Percentiles rank a stretch among this genome's conserved stretches.
Evolutionary conservation across 2,329 filamentous ascomycete genomes (phyloP).

Genomic region (Alternaria burnsii): DNA sequence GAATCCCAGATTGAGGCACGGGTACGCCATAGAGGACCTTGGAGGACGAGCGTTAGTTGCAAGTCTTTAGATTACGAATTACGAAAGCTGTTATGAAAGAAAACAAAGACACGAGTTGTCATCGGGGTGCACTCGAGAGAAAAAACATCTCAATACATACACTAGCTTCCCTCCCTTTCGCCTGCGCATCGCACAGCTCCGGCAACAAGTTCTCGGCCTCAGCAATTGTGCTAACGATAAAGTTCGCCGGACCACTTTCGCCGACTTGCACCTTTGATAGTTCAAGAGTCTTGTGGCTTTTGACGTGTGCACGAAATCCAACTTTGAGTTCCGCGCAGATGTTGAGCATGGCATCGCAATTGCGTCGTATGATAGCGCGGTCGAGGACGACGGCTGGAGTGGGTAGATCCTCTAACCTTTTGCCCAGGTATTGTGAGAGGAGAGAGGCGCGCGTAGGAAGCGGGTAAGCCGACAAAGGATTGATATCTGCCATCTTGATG

Average conservation of each 20-base stretch:
- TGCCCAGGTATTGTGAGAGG: constrained; percentile 62
- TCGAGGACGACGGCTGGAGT: constrained; percentile 76
- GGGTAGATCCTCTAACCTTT: constrained; percentile 66
- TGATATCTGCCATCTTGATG: background rate
- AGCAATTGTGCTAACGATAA: constrained; percentile 77
- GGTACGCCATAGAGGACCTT: constrained; percentile 78
- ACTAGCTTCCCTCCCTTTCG: constrained; percentile 64
- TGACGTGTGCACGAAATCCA: constrained; percentile 79
- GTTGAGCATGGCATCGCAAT: constrained; percentile 76
- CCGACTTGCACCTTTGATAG: constrained; percentile 76
- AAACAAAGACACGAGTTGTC: background rate
- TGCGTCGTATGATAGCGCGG: constrained; percentile 68
- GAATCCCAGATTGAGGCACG: constrained; percentile 66
- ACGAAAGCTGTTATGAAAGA: background rate
- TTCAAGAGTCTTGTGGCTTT: constrained; percentile 83
- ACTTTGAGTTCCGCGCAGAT: constrained; percentile 67
- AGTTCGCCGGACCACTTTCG: constrained; percentile 60
- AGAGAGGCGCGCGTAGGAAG: constrained; percentile 21
- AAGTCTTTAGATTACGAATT: background rate
- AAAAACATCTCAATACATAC: constrained; percentile 52
- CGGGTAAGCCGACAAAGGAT: constrained; percentile 23
- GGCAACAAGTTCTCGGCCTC: constrained; percentile 74
- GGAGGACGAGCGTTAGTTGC: background rate
- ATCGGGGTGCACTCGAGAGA: background rate
- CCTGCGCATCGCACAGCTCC: constrained; percentile 66